phyloP scores from a whole-genome alignment of 192 early-diverging fungal species.

The Tieghemiomyces parasiticus region DNA sequence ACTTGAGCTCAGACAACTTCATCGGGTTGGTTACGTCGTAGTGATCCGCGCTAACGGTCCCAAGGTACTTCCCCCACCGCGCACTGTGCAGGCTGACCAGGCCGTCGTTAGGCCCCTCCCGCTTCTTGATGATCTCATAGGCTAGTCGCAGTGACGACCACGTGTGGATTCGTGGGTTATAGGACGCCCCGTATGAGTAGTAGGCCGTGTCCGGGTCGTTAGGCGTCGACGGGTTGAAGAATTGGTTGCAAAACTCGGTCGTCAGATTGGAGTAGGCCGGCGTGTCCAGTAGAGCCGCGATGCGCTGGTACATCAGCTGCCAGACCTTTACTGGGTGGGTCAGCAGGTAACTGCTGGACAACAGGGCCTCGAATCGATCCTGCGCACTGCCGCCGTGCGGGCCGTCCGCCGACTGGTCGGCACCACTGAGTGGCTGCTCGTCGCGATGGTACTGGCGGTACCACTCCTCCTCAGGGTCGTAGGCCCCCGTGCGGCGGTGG shows the following conservation, averaged over 20 bases:
- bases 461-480: constrained; percentile 8
- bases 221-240: constrained; percentile 80
- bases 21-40: constrained; percentile 58
- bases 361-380: background rate
- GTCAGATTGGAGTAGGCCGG: constrained; percentile 89
- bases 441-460: constrained; percentile 10
- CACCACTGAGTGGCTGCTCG: constrained; percentile 13
- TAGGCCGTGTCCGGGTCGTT: constrained; percentile 63
- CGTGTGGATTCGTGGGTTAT: constrained; percentile 43
- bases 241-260: constrained; percentile 63
- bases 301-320: constrained; percentile 30
- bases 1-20: background rate
- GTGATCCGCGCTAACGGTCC: constrained; percentile 69
- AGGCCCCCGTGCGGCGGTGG: constrained; percentile 6
- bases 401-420: constrained; percentile 18
- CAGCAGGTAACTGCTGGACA: constrained; percentile 15
- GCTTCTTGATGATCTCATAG: constrained; percentile 54
- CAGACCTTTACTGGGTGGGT: constrained; percentile 13
- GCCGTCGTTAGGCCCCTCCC: constrained; percentile 88
- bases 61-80: constrained; percentile 76
- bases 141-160: constrained; percentile 64
- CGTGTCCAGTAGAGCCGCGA: constrained; percentile 63
- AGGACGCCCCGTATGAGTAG: constrained; percentile 62
- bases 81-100: constrained; percentile 72
- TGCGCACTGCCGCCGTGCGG: constrained; percentile 18